A percentile compares a stretch with the other conserved stretches of the same genome.
These are phyloP conservation scores for Epichloe aotearoae DNA, from an alignment of 2,329 filamentous ascomycete species.

Conservation along the genomic window DNA sequence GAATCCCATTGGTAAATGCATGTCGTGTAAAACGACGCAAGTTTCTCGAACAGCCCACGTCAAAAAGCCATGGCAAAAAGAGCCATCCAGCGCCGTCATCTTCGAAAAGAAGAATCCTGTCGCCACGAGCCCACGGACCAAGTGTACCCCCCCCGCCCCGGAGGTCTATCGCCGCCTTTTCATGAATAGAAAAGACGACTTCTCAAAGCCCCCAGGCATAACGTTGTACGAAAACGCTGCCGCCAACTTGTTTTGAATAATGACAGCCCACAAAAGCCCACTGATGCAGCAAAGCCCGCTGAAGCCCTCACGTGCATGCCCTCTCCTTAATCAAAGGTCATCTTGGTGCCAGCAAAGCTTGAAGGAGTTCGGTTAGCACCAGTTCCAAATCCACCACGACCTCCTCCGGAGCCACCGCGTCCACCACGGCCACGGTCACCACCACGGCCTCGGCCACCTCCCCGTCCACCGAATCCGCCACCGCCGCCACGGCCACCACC, in stretches of 20 bases:
- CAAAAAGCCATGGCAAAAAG: conserved; percentile 18
- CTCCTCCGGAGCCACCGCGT: conserved; percentile 36
- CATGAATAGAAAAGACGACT: conserved; percentile 32
- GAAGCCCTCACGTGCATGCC: conserved; percentile 28
- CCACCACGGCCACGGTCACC: conserved; percentile 30
- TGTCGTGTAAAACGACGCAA: conserved; percentile 13
- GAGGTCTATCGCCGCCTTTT: conserved; percentile 39
- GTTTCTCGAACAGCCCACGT: conserved; percentile 15
- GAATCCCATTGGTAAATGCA: conserved; percentile 22
- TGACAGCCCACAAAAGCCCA: conserved; percentile 42
- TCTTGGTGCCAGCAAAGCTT: conserved; percentile 58
- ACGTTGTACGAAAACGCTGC: conserved; percentile 13
- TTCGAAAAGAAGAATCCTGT: conserved; percentile 3
- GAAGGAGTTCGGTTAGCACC: conserved; percentile 31
- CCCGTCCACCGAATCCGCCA: conserved; percentile 28
- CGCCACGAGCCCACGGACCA: conserved; percentile 27
- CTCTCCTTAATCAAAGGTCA: conserved; percentile 44
- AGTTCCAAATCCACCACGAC: conserved; percentile 38
- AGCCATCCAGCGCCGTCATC: conserved; percentile 15
- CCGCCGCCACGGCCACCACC: conserved; percentile 36
- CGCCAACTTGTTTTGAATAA: conserved; percentile 29
- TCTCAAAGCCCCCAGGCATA: conserved; percentile 38
- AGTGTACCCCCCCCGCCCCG: conserved; percentile 33
- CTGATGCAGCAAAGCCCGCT: conserved; percentile 26
- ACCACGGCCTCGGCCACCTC: conserved; percentile 21